Evolutionary conservation across 2,329 filamentous ascomycete species (phyloP), one percentile per base, ranked within the genome.

Genomic region (Apiospora aurea): DNA sequence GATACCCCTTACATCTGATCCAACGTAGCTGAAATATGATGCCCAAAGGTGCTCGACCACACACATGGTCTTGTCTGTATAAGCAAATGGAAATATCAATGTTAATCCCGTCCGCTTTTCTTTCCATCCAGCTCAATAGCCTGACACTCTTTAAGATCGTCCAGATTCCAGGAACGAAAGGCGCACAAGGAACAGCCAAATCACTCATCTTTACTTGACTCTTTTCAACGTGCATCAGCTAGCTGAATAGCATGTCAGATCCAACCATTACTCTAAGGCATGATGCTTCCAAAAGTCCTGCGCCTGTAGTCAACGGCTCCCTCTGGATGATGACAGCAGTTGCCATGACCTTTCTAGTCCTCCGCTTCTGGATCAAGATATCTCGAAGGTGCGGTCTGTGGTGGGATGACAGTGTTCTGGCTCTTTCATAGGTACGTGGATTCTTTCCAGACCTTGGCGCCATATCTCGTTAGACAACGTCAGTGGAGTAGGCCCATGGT

Each of bases 381-480:
- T 47, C 72, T 4, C 76, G 77, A 61, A 73, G 75, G 10, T 72
- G 78, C 0, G 70, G 73, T 11, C 44, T 82, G 10, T 80, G 79
- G 78, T 79, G 78, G 77, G 80, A 81, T 70, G 80, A 81, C 69
- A 75, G 77, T 69, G 71, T 80, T 34, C 75, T 81, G 29, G 71
- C 78, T 13, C 72, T 69, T 0, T 75, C 80, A 1, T 81, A 77
- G 79, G 77, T 77, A 47, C 18, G 46, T 47, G 73, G 16, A 2
- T 8, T 38, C 34, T 38, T 38, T 38, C 7, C 18, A 41, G 10
- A n/a, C n/a, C 34, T 21, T 6, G 24, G 1, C 13, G 29, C 13
- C 49, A 29, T 26, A 6, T 16, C 49, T 6, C 5, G 34, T 38
- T 38, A 6, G 34, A 8, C 34, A 38, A 38, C 34, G 34, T 3